Evolutionary conservation across 345 rosid species (phyloP), one percentile per base, ranked within the genome.

Genomic region (Populus euphratica): DNA sequence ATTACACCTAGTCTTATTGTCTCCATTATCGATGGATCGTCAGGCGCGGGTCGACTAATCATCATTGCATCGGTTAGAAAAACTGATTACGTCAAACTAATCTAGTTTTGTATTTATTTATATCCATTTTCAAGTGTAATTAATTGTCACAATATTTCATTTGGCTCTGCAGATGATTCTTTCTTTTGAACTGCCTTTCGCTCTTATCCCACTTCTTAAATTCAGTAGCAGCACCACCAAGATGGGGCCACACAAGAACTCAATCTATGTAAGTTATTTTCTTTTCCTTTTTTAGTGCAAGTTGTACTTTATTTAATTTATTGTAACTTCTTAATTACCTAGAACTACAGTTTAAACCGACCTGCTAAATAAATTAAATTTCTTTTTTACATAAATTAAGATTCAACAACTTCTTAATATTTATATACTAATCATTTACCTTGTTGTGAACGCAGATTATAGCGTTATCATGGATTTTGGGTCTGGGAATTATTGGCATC

Each of bases 221-320:
- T 88, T 92, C 79, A 92, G 96, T 43, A 87, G 90, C 78, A 82
- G 90, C 73, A 14, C 88, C 39, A 85, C 91, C 39, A 90, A 92
- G 76, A 88, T 90, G 93, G 96, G 94, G 50, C 91, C 92, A 1
- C 86, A 90, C 76, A 92, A 85, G 83, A 92, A 90, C 73, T 92
- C 96, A 1, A 81, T 80, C 17, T 36, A 21, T 16, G 97, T 90
- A 56, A 86, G 89, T 77, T 17, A 41, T 23, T 41, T 4, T 38
- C 2, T 33, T 33, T 33, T 33, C 0, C 4, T 33, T 33, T 33
- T 33, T 33, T 33, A 33, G 36, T 33, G 36, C 47, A 43, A 43
- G 47, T 2, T 43, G 14, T 43, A 43, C 47, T 43, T 2, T 11
- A 3, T 43, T 43, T 43, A 43, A 43, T 43, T 43, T 43, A 43